Evolutionary conservation across 2,329 filamentous ascomycete species (phyloP).

Genomic region (Reticulascus tulasneorum): DNA sequence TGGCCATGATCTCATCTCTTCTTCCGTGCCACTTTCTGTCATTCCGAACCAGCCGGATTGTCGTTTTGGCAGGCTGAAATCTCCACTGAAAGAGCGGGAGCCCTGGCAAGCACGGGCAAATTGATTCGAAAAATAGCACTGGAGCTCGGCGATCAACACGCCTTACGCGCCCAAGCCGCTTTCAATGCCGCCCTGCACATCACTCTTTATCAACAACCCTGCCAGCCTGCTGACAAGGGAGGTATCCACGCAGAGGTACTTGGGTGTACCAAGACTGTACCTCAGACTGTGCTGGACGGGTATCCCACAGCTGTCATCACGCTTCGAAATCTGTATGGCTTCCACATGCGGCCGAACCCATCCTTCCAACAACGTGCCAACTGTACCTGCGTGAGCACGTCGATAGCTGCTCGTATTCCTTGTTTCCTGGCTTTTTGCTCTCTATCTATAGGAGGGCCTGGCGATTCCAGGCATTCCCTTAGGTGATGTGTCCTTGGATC

Average conservation of each 20-base stretch:
- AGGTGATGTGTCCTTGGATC: no score
- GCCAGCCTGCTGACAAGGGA: conserved; percentile 4
- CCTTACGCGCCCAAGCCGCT: conserved; percentile 10
- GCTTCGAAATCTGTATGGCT: conserved; percentile 3
- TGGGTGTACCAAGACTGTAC: conserved; percentile 8
- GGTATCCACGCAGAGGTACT: conserved; percentile 10
- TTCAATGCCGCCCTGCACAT: conserved; percentile 12
- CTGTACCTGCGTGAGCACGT: conserved; percentile 13
- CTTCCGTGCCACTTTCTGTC: no score
- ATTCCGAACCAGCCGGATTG: no score
- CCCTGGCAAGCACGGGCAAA: no score
- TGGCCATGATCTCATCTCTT: no score
- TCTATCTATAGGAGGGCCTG: no score
- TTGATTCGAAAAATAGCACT: no score
- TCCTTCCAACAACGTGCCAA: background rate
- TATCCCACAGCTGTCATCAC: no score
- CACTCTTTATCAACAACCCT: conserved; percentile 12
- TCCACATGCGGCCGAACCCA: conserved; percentile 2
- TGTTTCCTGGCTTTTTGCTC: background rate
- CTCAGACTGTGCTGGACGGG: conserved; percentile 1
- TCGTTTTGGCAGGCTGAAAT: no score
- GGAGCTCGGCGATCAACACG: conserved; percentile 9
- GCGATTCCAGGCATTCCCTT: no score
- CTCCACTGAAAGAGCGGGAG: no score
- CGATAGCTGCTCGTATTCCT: conserved; percentile 3